Conservation (phyloP, 306 rosid genomes). For the Prunus mume region DNA sequence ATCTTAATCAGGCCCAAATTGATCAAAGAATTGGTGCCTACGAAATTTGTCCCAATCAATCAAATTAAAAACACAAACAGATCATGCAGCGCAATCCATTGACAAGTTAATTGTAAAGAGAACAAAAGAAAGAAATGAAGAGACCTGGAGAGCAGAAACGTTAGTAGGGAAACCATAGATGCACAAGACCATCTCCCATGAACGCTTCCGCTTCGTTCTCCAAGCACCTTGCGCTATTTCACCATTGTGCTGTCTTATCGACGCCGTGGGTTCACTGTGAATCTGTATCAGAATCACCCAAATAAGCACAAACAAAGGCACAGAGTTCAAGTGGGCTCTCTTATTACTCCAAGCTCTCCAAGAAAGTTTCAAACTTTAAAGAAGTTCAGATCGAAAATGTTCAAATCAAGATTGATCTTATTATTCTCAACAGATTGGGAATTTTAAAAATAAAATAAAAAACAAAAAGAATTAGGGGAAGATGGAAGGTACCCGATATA, state of each 20-base stretch:
- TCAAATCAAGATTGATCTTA: neutral
- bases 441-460: neutral
- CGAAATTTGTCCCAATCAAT: too few relatives aligned
- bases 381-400: neutral
- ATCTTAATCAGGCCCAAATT: too few relatives aligned
- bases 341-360: too few relatives aligned
- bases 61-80: too few relatives aligned
- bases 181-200: too few relatives aligned
- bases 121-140: too few relatives aligned
- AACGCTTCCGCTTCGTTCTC: slow-evolving; percentile 31
- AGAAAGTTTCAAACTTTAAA: neutral
- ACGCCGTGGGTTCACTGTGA: slow-evolving; percentile 86
- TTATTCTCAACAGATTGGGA: neutral
- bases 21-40: too few relatives aligned
- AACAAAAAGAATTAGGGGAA: neutral
- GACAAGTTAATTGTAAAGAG: too few relatives aligned
- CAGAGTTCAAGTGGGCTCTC: too few relatives aligned
- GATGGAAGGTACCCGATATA: slow-evolving; percentile 51
- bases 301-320: neutral
- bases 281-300: slow-evolving; percentile 36
- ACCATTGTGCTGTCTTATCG: slow-evolving; percentile 90
- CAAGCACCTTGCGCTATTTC: slow-evolving; percentile 78
- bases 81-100: too few relatives aligned
- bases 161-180: too few relatives aligned
- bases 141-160: too few relatives aligned